Conservation (phyloP, 2,329 filamentous ascomycete genomes). For the Trichothecium roseum region DNA sequence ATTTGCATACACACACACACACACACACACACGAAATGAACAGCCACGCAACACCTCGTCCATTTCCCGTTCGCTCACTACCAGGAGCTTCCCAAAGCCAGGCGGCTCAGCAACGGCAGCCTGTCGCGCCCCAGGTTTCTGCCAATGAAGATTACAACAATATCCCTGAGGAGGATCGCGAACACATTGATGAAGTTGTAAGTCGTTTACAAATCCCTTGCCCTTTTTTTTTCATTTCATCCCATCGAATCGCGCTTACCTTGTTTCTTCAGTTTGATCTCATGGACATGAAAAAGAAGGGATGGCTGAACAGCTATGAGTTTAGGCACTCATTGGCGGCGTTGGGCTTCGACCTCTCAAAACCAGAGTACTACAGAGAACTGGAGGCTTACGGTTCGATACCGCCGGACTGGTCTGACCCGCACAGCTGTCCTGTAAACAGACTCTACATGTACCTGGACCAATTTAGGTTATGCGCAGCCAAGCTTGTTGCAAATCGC, state of each 20-base stretch:
- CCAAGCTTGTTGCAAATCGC: slow-evolving; percentile 67
- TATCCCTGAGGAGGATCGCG: slow-evolving; percentile 78
- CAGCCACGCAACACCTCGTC: slow-evolving; percentile 25
- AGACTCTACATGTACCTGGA: slow-evolving; percentile 39
- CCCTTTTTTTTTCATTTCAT: background rate
- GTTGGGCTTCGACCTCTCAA: slow-evolving; percentile 84
- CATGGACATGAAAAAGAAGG: slow-evolving; percentile 94
- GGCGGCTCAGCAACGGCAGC: slow-evolving; percentile 14
- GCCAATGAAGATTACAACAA: slow-evolving; percentile 26
- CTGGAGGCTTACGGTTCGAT: slow-evolving; percentile 73
- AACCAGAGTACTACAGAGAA: slow-evolving; percentile 71
- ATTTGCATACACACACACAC: too few species aligned
- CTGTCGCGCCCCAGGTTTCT: slow-evolving; percentile 22
- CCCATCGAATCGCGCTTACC: slow-evolving; percentile 9
- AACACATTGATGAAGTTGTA: slow-evolving; percentile 91
- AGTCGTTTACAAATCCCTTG: slow-evolving; percentile 24
- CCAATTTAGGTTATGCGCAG: slow-evolving; percentile 59
- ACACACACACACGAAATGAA: too few species aligned
- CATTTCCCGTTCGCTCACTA: slow-evolving; percentile 23
- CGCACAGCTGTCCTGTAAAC: slow-evolving; percentile 30
- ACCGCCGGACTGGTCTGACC: slow-evolving; percentile 45
- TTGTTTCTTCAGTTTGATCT: slow-evolving; percentile 60
- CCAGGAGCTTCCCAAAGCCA: slow-evolving; percentile 17
- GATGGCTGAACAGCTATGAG: slow-evolving; percentile 93
- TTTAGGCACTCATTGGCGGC: slow-evolving; percentile 94